Conservation (phyloP, 306 rosid genomes). For the Cucurbita argyrosperma region DNA sequence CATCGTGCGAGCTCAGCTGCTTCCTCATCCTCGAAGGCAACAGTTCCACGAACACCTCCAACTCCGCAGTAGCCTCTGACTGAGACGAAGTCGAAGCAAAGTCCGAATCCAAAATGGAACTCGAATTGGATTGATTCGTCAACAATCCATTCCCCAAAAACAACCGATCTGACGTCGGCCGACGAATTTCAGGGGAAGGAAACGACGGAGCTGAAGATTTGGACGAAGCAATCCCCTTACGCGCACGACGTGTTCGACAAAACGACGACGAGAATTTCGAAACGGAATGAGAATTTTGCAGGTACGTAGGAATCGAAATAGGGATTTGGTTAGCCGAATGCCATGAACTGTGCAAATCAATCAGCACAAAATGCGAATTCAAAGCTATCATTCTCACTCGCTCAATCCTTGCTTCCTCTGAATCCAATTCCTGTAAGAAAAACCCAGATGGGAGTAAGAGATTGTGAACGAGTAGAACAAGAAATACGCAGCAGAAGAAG, state of each 20-base stretch:
- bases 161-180: conserved; percentile 74
- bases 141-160: conserved; percentile 26
- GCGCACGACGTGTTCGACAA: conserved; percentile 32
- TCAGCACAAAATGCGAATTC: conserved; percentile 47
- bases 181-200: conserved; percentile 49
- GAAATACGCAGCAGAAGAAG: neutral
- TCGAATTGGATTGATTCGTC: conserved; percentile 4
- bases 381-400: conserved; percentile 35
- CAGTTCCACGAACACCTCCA: conserved; percentile 50
- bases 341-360: conserved; percentile 58
- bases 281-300: conserved; percentile 24
- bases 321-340: conserved; percentile 37
- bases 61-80: conserved; percentile 34
- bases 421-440: neutral
- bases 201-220: conserved; percentile 18
- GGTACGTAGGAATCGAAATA: conserved; percentile 26
- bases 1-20: conserved; percentile 42
- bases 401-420: neutral
- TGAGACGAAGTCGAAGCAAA: conserved; percentile 20
- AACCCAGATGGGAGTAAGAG: neutral
- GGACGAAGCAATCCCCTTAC: conserved; percentile 23
- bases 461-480: conserved; percentile 2
- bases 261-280: conserved; percentile 36
- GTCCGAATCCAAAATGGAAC: conserved; percentile 11
- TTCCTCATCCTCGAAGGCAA: conserved; percentile 55